Conservation (phyloP, 139 green algal species). For the Tetraselmis striata region DNA sequence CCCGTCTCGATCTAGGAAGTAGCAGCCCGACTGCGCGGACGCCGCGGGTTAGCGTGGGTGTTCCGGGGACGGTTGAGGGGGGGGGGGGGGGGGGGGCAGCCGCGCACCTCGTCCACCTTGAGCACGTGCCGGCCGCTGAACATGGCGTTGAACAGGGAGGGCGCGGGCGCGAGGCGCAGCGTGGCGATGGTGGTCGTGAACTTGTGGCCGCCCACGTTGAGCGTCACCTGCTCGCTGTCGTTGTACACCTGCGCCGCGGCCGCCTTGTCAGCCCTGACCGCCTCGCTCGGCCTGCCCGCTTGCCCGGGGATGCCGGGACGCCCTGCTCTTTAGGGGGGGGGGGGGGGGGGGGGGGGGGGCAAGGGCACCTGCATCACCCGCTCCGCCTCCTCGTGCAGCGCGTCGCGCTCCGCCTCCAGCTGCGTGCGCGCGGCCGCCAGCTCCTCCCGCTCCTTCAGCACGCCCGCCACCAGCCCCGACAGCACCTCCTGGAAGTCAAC, state of each 20-base stretch:
- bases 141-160: constrained; percentile 64
- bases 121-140: constrained; percentile 47
- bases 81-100: no score
- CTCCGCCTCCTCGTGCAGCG: neutral
- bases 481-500: neutral
- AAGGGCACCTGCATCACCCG: neutral
- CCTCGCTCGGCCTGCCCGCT: no score
- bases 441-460: neutral
- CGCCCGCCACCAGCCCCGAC: neutral
- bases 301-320: no score
- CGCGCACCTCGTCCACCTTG: constrained; percentile 22
- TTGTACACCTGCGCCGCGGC: constrained; percentile 11
- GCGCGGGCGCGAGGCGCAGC: constrained; percentile 47
- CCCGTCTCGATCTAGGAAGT: constrained; percentile 63
- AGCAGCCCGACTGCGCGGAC: constrained; percentile 33
- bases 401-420: neutral
- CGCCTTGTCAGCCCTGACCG: no score
- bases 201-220: constrained; percentile 52
- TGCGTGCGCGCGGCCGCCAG: neutral
- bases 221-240: constrained; percentile 37
- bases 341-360: no score
- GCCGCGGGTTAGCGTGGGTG: no score
- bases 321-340: no score
- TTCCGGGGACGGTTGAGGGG: no score
- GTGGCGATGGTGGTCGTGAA: constrained; percentile 62